phyloP scores from a whole-genome alignment of 805 yeast genomes.

The Isabelozyma pseudorhagii region DNA sequence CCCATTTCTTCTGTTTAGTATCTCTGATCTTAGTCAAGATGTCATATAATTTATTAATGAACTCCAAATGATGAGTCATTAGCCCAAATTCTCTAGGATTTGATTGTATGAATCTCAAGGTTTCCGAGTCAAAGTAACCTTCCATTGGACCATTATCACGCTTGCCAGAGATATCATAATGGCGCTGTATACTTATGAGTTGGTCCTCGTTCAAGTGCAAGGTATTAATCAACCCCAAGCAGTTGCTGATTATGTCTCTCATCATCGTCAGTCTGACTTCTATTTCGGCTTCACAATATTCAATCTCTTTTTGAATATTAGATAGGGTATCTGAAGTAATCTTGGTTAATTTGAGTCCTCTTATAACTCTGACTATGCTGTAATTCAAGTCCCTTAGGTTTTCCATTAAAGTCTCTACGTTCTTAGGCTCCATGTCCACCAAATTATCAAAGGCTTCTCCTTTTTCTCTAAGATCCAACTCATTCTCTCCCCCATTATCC shows the following conservation, averaged over 20 bases:
- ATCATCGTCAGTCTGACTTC: constrained; percentile 19
- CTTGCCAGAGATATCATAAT: constrained; percentile 12
- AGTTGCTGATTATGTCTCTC: constrained; percentile 16
- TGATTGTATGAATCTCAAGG: constrained; percentile 29
- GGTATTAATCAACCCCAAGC: constrained; percentile 21
- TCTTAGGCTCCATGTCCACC: constrained; percentile 8
- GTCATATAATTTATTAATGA: constrained; percentile 26
- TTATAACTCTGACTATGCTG: constrained; percentile 31
- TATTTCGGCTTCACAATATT: constrained; percentile 22
- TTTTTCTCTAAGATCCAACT: background rate
- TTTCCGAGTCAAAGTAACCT: constrained; percentile 35
- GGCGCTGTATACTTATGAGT: constrained; percentile 28
- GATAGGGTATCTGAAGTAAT: constrained; percentile 27
- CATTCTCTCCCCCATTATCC: background rate
- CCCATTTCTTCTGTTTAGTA: constrained; percentile 34
- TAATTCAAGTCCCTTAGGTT: constrained; percentile 35
- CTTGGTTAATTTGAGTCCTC: constrained; percentile 34
- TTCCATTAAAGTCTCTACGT: constrained; percentile 13
- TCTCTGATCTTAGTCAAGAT: constrained; percentile 30
- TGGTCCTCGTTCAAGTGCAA: constrained; percentile 33
- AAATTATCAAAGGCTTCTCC: constrained; percentile 4
- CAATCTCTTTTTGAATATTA: constrained; percentile 21
- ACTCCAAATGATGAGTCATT: constrained; percentile 29
- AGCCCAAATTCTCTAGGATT: constrained; percentile 41
- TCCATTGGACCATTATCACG: constrained; percentile 15